Base-by-base conservation (phyloP, 148 eudicot species). In the Camellia sinensis region DNA sequence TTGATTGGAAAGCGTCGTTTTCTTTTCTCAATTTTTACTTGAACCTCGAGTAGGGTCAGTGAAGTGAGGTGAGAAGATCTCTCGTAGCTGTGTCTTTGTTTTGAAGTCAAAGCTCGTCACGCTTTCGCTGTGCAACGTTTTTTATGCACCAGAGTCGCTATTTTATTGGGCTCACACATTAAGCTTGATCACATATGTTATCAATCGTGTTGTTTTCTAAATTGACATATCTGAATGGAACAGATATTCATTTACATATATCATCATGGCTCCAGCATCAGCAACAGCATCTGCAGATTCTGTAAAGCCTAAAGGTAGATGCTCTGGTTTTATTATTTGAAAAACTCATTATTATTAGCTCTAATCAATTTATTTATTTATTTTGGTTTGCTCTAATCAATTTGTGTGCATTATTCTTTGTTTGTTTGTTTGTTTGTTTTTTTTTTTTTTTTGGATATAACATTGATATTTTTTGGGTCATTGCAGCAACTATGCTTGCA, bases 401-500 rank as follows among this genome's bases (percentile, higher is more conserved):
- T 19, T 15, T 13, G 41, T 17, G 52, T 74, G 66, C 41, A 6
- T 8, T 57, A 8, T 73, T 11, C 9, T 21, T 12, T 52, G 9
- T 8, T 50, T 52, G 22, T 53, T n/a, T n/a, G n/a, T n/a, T n/a
- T n/a, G n/a, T n/a, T n/a, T n/a, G n/a, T n/a, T n/a, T n/a, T n/a
- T n/a, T n/a, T n/a, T 6, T 6, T 14, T 29, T 29, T 29, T 29
- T 1, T 3, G 5, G 14, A 15, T 41, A 12, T 71, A 14, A 6
- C 40, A 11, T 73, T 73, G 3, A 15, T 54, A 22, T 13, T 83
- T 17, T 80, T 70, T 65, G 78, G 79, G 79, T 59, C 72, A 45
- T 79, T 87, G 67, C 93, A 96, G 99, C 99, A 83, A 90, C 94
- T 78, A 92, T 96, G 95, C 88, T 96, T 67, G 99, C 98, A 45